Percentiles rank a stretch among this genome's conserved stretches.
Conservation (phyloP, 2,329 filamentous ascomycete genomes). For the Fusarium sororula region DNA sequence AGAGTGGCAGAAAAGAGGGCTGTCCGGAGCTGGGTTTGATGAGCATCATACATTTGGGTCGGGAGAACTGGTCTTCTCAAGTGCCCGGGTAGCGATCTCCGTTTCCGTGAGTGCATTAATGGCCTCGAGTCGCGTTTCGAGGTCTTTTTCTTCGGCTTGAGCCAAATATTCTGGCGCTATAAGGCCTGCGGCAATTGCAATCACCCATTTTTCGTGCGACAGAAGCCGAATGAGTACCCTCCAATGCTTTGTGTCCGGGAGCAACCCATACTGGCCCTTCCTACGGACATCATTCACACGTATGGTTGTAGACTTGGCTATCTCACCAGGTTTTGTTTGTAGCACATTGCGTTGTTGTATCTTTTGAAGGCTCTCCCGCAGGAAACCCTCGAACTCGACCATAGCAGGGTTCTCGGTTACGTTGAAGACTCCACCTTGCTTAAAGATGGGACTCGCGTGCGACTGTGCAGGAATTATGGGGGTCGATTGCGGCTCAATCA, state of each 20-base stretch:
- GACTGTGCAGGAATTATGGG: neutral
- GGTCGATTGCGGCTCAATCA: neutral
- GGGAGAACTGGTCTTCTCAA: constrained; percentile 24
- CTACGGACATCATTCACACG: constrained; percentile 42
- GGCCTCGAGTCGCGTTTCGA: constrained; percentile 40
- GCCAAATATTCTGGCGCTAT: constrained; percentile 44
- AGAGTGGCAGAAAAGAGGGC: neutral
- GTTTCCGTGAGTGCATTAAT: constrained; percentile 40
- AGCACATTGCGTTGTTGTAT: constrained; percentile 21
- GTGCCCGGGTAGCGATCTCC: constrained; percentile 40
- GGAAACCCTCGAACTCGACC: constrained; percentile 38
- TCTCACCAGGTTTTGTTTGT: neutral
- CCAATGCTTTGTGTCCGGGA: constrained; percentile 50
- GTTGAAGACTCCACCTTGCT: constrained; percentile 36
- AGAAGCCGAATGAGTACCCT: constrained; percentile 43
- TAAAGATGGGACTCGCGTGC: constrained; percentile 3
- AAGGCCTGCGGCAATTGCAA: constrained; percentile 41
- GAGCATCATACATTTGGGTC: constrained; percentile 48
- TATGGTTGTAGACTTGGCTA: constrained; percentile 35
- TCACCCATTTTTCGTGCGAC: constrained; percentile 44
- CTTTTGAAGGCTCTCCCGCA: constrained; percentile 17
- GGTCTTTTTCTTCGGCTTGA: constrained; percentile 33
- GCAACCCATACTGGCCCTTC: constrained; percentile 39
- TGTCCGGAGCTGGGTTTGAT: neutral
- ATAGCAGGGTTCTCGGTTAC: constrained; percentile 37